These are phyloP conservation scores for Schizothecium vesticola DNA, from an alignment of 495 filamentous ascomycete species.

Conservation along the genomic window DNA sequence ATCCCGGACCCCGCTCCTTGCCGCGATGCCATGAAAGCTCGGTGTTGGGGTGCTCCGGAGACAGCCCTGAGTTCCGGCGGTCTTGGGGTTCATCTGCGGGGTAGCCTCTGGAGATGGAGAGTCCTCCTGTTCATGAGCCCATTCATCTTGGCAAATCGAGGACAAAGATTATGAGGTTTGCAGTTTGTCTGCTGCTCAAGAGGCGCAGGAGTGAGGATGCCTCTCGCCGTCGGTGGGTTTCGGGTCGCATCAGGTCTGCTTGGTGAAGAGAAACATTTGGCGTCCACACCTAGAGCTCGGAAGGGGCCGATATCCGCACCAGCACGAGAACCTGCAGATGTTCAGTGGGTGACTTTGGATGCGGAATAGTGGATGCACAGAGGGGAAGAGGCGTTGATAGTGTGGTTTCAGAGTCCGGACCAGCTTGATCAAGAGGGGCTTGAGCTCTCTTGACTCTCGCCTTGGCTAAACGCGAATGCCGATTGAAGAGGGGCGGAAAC, in stretches of 20 bases:
- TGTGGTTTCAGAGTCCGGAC: background rate
- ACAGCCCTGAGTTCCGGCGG: background rate
- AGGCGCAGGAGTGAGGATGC: no score
- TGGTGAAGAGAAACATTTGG: background rate
- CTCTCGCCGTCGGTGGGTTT: no score
- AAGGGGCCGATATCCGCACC: background rate
- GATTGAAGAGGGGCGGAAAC: no score
- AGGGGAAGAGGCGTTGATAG: background rate
- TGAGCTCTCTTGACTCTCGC: background rate
- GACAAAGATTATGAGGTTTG: no score
- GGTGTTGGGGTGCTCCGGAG: background rate
- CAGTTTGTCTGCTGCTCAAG: no score
- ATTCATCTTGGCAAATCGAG: no score
- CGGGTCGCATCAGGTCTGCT: background rate
- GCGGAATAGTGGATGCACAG: background rate
- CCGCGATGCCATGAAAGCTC: background rate
- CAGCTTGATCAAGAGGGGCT: background rate
- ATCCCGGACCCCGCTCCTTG: constrained; percentile 21
- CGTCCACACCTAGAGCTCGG: no score
- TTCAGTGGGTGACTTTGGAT: background rate
- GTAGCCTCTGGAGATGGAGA: no score
- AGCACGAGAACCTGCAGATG: background rate
- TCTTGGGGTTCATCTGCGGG: background rate
- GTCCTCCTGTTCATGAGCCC: no score
- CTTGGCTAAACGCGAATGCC: no score